Evolutionary conservation across 2,329 filamentous ascomycete species (phyloP).

Genomic region (Fusarium irregulare): DNA sequence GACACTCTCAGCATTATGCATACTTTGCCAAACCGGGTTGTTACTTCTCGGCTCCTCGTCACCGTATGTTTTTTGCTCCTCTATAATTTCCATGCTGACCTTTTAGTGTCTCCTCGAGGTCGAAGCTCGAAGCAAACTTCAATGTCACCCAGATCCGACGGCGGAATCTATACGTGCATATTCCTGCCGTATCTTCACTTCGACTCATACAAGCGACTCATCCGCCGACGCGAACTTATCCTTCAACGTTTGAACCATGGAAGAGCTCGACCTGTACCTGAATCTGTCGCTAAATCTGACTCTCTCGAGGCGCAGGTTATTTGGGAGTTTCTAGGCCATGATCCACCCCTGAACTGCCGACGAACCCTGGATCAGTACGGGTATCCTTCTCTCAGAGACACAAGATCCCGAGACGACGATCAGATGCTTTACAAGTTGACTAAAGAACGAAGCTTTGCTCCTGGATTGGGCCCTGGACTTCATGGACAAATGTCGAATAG

Average conservation of each 20-base stretch:
- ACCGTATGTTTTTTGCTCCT: conserved; percentile 42
- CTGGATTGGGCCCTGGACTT: conserved; percentile 41
- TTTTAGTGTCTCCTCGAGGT: conserved; percentile 52
- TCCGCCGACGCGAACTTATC: conserved; percentile 67
- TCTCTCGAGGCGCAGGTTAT: conserved; percentile 69
- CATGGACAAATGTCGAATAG: conserved; percentile 48
- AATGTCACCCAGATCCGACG: conserved; percentile 45
- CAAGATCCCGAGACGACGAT: conserved; percentile 70
- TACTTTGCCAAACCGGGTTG: conserved; percentile 62
- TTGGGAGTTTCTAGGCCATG: conserved; percentile 71
- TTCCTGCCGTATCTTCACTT: conserved; percentile 72
- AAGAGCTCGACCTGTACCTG: conserved; percentile 66
- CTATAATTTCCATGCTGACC: neutral
- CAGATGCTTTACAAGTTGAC: conserved; percentile 76
- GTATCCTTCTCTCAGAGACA: conserved; percentile 70
- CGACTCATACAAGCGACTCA: conserved; percentile 69
- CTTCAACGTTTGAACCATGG: conserved; percentile 64
- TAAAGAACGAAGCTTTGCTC: conserved; percentile 55
- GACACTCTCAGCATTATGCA: conserved; percentile 62
- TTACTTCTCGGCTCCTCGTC: conserved; percentile 56
- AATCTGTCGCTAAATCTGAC: conserved; percentile 63
- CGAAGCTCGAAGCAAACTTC: conserved; percentile 47
- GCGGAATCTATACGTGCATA: conserved; percentile 58
- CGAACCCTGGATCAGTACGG: conserved; percentile 73
- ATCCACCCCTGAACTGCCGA: conserved; percentile 70